Evolutionary conservation across 2,329 filamentous ascomycete genomes (phyloP).

Genomic region (Gaeumannomyces tritici): DNA sequence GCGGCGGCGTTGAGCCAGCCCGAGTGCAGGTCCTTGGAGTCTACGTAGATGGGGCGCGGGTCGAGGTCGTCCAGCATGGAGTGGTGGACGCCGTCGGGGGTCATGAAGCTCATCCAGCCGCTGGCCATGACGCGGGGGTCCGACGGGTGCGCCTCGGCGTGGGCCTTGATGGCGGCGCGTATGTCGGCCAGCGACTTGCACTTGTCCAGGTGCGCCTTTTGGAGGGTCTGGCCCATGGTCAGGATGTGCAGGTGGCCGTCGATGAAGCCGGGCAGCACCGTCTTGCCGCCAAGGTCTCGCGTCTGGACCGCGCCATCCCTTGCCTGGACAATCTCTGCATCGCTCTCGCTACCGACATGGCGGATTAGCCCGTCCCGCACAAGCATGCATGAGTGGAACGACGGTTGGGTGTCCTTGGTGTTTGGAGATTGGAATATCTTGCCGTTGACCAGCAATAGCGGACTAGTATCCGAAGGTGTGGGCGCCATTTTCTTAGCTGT

Average conservation of each 20-base stretch:
- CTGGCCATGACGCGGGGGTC: constrained; percentile 38
- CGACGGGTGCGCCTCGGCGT: constrained; percentile 33
- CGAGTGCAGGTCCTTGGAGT: constrained; percentile 47
- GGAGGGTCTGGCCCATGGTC: constrained; percentile 42
- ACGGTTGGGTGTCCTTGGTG: constrained; percentile 12
- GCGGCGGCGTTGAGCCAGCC: constrained; percentile 46
- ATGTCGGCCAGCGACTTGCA: constrained; percentile 41
- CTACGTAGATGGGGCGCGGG: constrained; percentile 40
- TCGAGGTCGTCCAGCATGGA: constrained; percentile 40
- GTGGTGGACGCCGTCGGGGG: constrained; percentile 35
- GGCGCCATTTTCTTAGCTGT: background rate
- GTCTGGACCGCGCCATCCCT: constrained; percentile 12
- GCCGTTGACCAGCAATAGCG: constrained; percentile 25
- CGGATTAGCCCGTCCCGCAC: constrained; percentile 23
- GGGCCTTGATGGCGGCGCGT: constrained; percentile 30
- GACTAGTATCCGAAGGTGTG: background rate
- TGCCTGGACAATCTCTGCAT: constrained; percentile 18
- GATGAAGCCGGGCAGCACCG: constrained; percentile 44
- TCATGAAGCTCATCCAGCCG: constrained; percentile 49
- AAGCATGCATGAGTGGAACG: constrained; percentile 27
- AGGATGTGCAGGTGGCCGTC: constrained; percentile 50
- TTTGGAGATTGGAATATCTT: constrained; percentile 31
- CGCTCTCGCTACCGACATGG: constrained; percentile 23
- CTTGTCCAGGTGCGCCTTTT: constrained; percentile 35
- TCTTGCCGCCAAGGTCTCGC: constrained; percentile 24